A percentile compares a stretch with the other conserved stretches of the same genome.
These are phyloP conservation scores for Zygotorulaspora chibaensis DNA, from an alignment of 805 yeast genomes.

Conservation along the genomic window DNA sequence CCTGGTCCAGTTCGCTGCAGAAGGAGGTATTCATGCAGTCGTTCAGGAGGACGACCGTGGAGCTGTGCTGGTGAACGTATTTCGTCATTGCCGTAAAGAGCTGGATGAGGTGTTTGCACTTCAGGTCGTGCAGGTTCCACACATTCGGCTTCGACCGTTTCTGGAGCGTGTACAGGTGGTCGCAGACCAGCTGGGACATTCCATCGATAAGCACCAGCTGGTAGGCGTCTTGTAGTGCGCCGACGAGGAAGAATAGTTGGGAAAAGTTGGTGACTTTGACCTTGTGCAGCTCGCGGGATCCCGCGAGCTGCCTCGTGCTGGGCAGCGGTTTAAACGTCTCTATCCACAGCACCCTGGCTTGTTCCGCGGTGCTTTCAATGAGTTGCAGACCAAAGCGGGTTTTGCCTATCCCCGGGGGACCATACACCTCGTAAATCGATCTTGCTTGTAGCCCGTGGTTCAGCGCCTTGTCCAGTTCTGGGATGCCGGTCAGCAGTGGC, in stretches of 20 bases:
- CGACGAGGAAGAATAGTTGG: slow-evolving; percentile 26
- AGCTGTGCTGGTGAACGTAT: slow-evolving; percentile 21
- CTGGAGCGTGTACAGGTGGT: slow-evolving; percentile 18
- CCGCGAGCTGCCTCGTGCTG: not conserved
- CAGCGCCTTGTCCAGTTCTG: slow-evolving; percentile 21
- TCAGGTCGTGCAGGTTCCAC: slow-evolving; percentile 25
- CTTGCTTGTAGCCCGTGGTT: slow-evolving; percentile 28
- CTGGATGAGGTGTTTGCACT: slow-evolving; percentile 26
- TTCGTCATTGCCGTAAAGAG: slow-evolving; percentile 29
- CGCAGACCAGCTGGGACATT: slow-evolving; percentile 28
- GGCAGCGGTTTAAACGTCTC: slow-evolving; percentile 23
- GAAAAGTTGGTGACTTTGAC: slow-evolving; percentile 23
- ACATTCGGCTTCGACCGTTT: slow-evolving; percentile 5
- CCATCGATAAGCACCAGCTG: slow-evolving; percentile 30
- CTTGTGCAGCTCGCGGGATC: not conserved
- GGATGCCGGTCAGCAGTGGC: slow-evolving; percentile 25
- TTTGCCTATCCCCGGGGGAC: slow-evolving; percentile 35
- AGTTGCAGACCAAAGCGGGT: slow-evolving; percentile 25
- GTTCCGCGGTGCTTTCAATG: slow-evolving; percentile 5
- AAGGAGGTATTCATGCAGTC: slow-evolving; percentile 34
- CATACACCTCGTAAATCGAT: slow-evolving; percentile 33
- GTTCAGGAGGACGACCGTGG: slow-evolving; percentile 26
- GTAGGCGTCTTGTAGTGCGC: slow-evolving; percentile 15
- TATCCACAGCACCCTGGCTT: slow-evolving; percentile 25
- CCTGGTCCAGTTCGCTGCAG: slow-evolving; percentile 16